phyloP scores from a whole-genome alignment of 225 moss, liverwort and hornwort species.

The Climacium dendroides region DNA sequence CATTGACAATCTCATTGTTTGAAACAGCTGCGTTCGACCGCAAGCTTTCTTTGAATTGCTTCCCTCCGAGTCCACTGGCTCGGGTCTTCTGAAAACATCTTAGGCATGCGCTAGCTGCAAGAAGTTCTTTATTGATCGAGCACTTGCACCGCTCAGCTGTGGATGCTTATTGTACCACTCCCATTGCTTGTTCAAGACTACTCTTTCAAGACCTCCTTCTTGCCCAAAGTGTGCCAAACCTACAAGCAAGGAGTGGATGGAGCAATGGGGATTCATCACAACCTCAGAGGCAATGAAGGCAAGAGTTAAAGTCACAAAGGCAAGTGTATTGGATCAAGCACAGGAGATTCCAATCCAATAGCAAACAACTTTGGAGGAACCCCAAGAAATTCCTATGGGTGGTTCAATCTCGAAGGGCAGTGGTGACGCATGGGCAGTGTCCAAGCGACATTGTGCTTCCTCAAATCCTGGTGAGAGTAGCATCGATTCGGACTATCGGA shows the following conservation, averaged over 20 bases:
- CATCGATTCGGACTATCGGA: accelerated
- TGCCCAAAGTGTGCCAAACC: not conserved
- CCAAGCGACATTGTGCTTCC: no score
- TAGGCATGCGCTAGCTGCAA: not conserved
- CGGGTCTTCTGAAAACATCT: accelerated
- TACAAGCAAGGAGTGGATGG: not conserved
- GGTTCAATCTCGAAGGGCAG: no score
- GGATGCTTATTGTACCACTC: not conserved
- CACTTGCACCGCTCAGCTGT: not conserved
- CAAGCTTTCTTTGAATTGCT: no score
- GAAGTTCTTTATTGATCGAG: not conserved
- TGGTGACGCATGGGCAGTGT: not conserved
- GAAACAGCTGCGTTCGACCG: no score
- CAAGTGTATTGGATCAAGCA: no score
- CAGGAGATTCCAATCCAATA: no score
- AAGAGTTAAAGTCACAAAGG: not conserved
- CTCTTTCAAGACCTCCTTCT: not conserved
- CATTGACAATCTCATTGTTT: no score
- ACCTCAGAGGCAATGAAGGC: not conserved
- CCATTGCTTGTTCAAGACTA: not conserved
- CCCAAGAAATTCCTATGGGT: no score
- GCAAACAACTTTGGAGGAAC: no score
- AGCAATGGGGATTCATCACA: not conserved
- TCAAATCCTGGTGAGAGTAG: accelerated
- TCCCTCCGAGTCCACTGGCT: accelerated